phyloP scores from a whole-genome alignment of 164 flowering plant genomes.

The Echeveria elegans region DNA sequence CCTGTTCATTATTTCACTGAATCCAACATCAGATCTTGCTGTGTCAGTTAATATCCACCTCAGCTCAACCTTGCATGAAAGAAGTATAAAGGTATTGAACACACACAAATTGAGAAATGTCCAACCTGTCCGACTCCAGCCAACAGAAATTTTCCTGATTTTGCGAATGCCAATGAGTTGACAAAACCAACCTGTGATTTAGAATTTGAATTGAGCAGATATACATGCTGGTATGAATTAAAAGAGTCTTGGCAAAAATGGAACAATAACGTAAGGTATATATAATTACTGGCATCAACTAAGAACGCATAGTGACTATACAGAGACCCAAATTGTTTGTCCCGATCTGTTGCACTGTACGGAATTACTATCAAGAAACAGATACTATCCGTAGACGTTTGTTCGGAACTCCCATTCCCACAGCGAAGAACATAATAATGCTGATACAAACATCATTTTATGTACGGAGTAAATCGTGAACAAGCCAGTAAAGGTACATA shows the following conservation, averaged over 20 bases:
- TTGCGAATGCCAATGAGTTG: conserved; percentile 82
- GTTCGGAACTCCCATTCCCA: not conserved
- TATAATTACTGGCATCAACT: not conserved
- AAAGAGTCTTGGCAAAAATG: not conserved
- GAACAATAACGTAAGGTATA: not conserved
- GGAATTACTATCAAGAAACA: not conserved
- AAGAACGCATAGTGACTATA: not conserved
- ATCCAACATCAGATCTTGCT: too few species aligned
- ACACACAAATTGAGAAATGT: too few species aligned
- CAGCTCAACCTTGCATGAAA: not conserved
- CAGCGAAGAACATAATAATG: not conserved
- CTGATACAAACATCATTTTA: not conserved
- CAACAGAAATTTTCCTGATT: conserved; percentile 69
- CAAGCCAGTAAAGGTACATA: conserved; percentile 14
- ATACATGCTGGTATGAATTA: not conserved
- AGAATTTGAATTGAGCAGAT: not conserved
- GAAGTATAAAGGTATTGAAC: too few species aligned
- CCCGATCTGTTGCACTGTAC: too few species aligned
- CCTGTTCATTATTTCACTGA: too few species aligned
- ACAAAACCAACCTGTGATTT: conserved; percentile 68
- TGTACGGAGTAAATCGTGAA: not conserved
- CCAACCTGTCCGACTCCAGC: conserved; percentile 91
- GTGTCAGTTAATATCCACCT: not conserved
- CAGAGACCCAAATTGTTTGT: not conserved
- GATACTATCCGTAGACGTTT: not conserved